Conservation (phyloP, 1,139 yeast species). For the Nakaseomyces bracarensis region DNA sequence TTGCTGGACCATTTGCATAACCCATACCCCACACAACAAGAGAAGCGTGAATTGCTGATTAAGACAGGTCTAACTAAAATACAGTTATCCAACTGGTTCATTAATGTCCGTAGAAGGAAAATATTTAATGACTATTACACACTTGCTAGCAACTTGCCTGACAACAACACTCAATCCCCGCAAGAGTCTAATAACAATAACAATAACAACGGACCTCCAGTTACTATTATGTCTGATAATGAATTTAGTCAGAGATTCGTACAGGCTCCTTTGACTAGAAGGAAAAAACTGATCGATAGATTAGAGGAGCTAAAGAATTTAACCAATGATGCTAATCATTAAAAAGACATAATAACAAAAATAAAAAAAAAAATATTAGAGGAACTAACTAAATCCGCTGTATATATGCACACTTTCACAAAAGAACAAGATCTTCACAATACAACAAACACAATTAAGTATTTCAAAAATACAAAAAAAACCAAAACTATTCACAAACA, state of each 20-base stretch:
- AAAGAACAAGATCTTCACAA: too few relatives aligned
- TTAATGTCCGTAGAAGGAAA: slow-evolving; percentile 85
- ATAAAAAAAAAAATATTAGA: not conserved
- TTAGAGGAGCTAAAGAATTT: slow-evolving; percentile 30
- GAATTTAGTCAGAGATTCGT: slow-evolving; percentile 16
- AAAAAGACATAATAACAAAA: slow-evolving; percentile 1
- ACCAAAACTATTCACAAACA: not conserved
- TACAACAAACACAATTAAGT: too few relatives aligned
- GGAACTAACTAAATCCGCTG: too few relatives aligned
- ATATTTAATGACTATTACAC: slow-evolving; percentile 37
- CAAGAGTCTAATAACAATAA: not conserved
- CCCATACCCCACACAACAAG: slow-evolving; percentile 91
- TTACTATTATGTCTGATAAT: slow-evolving; percentile 5
- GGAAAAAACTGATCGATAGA: slow-evolving; percentile 36
- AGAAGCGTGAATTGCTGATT: slow-evolving; percentile 68
- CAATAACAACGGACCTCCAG: not conserved
- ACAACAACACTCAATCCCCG: not conserved
- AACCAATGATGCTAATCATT: slow-evolving; percentile 10
- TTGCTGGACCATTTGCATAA: slow-evolving; percentile 74
- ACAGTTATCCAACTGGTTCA: slow-evolving; percentile 93
- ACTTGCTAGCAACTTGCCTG: slow-evolving; percentile 10
- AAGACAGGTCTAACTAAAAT: slow-evolving; percentile 84
- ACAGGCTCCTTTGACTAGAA: slow-evolving; percentile 27
- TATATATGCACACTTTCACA: too few relatives aligned
- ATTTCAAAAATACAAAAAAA: not conserved